Percentiles rank a stretch among this genome's conserved stretches.
phyloP scores from a whole-genome alignment of 495 filamentous ascomycete species.

The Articulospora tetracladia region DNA sequence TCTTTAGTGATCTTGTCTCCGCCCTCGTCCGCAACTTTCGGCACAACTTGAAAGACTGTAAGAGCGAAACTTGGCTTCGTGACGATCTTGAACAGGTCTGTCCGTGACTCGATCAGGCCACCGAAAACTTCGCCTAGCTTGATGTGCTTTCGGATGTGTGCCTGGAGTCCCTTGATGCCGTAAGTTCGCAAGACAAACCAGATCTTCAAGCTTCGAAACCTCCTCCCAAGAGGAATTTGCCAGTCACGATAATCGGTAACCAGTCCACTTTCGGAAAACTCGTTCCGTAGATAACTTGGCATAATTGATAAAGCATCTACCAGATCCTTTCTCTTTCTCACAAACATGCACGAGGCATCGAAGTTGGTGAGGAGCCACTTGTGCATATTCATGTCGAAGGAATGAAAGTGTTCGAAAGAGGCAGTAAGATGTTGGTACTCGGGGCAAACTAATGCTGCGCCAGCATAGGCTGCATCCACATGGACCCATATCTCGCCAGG shows the following conservation, averaged over 20 bases:
- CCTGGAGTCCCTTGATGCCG: slow-evolving; percentile 73
- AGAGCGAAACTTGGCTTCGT: slow-evolving; percentile 74
- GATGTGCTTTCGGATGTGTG: slow-evolving; percentile 65
- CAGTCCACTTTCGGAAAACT: slow-evolving; percentile 72
- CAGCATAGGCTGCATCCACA: slow-evolving; percentile 95
- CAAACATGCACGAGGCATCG: slow-evolving; percentile 80
- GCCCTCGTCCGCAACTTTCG: slow-evolving; percentile 35
- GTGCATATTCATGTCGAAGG: slow-evolving; percentile 94
- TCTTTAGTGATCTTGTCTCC: slow-evolving; percentile 68
- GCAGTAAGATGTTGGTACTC: slow-evolving; percentile 71
- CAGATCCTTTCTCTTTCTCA: slow-evolving; percentile 70
- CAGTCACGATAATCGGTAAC: slow-evolving; percentile 98
- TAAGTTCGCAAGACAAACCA: slow-evolving; percentile 95
- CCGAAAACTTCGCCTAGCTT: slow-evolving; percentile 67
- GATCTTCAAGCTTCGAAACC: slow-evolving; percentile 91
- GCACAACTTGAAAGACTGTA: slow-evolving; percentile 66
- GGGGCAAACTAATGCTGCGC: slow-evolving; percentile 73
- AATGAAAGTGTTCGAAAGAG: slow-evolving; percentile 67
- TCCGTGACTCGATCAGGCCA: slow-evolving; percentile 47
- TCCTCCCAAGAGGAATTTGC: slow-evolving; percentile 91
- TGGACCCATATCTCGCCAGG: slow-evolving; percentile 75
- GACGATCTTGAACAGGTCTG: slow-evolving; percentile 75
- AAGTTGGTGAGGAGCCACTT: slow-evolving; percentile 98
- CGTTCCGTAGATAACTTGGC: slow-evolving; percentile 77
- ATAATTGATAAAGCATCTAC: slow-evolving; percentile 77